Conservation (phyloP, 192 early-diverging fungal species). For the Funneliformis mosseae region DNA sequence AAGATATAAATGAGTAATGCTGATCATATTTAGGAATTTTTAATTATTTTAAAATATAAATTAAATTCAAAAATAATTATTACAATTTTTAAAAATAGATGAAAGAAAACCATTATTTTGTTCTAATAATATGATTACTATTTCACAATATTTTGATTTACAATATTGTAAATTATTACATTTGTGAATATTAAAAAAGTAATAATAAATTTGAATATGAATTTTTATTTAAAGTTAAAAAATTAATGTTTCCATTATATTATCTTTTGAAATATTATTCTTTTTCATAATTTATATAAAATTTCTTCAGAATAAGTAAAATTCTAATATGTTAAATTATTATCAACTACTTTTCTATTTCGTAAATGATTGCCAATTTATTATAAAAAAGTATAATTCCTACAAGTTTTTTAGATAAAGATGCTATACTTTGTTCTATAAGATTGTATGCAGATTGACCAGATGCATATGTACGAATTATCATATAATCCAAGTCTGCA, state of each 20-base stretch:
- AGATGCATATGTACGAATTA: too few relatives aligned
- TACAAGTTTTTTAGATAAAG: too few relatives aligned
- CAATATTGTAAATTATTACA: background rate
- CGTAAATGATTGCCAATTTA: too few relatives aligned
- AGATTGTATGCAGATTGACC: too few relatives aligned
- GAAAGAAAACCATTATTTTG: constrained; percentile 6
- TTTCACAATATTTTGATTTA: background rate
- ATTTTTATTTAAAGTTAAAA: background rate
- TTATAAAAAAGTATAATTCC: too few relatives aligned
- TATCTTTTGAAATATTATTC: background rate
- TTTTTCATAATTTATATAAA: too few relatives aligned
- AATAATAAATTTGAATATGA: background rate
- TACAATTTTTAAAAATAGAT: background rate
- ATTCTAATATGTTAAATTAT: too few relatives aligned
- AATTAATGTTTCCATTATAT: background rate
- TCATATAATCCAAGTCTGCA: too few relatives aligned
- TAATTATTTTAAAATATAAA: constrained; percentile 7
- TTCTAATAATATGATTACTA: background rate
- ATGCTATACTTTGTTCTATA: too few relatives aligned
- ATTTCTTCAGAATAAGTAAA: too few relatives aligned
- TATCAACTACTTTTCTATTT: too few relatives aligned
- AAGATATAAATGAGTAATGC: background rate
- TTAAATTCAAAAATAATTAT: background rate
- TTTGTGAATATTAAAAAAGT: background rate
- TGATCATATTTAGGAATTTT: constrained; percentile 8